Evolutionary conservation across 768 basidiomycete species (phyloP).

Genomic region (Pulveroboletus frians): DNA sequence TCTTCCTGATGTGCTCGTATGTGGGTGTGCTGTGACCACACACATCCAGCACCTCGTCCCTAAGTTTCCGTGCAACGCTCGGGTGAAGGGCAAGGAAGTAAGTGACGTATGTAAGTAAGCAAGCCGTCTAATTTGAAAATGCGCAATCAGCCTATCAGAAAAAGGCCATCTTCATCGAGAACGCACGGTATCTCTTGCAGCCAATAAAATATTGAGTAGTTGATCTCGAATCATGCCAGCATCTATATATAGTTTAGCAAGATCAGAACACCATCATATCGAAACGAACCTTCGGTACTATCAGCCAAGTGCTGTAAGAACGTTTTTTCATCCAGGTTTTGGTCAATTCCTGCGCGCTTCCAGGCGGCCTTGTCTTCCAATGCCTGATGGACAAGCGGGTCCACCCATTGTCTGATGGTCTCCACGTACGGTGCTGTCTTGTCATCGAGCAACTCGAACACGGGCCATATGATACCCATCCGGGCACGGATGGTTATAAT

Average conservation of each 20-base stretch:
- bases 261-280: background rate
- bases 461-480: slow-evolving; percentile 39
- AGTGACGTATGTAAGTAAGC: slow-evolving; percentile 60
- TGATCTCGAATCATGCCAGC: slow-evolving; percentile 67
- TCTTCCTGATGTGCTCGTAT: slow-evolving; percentile 49
- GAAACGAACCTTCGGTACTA: slow-evolving; percentile 51
- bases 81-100: slow-evolving; percentile 69
- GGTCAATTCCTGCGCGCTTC: slow-evolving; percentile 35
- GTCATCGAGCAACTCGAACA: slow-evolving; percentile 39
- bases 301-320: slow-evolving; percentile 66
- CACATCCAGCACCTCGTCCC: slow-evolving; percentile 54
- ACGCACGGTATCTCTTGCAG: slow-evolving; percentile 71
- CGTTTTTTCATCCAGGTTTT: slow-evolving; percentile 46
- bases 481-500: slow-evolving; percentile 33
- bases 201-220: slow-evolving; percentile 69
- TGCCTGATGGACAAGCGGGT: slow-evolving; percentile 56
- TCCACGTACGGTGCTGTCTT: slow-evolving; percentile 32
- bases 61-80: slow-evolving; percentile 46
- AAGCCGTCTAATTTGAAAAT: slow-evolving; percentile 49
- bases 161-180: background rate
- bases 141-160: background rate
- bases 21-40: slow-evolving; percentile 51
- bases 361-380: slow-evolving; percentile 41
- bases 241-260: slow-evolving; percentile 39
- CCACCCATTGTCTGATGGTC: slow-evolving; percentile 42